Conservation (phyloP, 83 land plant species). For the Larix sibirica region DNA sequence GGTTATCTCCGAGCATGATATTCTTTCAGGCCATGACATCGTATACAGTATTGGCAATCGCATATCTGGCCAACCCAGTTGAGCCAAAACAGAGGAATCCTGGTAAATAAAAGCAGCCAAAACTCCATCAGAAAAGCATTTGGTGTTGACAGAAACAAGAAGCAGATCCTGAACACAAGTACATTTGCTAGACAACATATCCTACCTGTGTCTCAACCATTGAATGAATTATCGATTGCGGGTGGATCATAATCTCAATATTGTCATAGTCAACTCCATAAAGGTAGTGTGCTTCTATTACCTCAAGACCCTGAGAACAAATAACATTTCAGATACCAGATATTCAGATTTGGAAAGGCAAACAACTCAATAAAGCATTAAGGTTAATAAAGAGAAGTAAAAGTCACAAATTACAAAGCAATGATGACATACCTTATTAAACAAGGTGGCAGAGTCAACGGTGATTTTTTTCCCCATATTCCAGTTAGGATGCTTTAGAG, state of each 20-base stretch:
- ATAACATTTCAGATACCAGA: not conserved
- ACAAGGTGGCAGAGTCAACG: conserved; percentile 96
- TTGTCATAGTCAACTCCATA: conserved; percentile 96
- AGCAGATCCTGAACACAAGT: not conserved
- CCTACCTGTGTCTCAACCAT: conserved; percentile 98
- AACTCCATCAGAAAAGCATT: conserved; percentile 4
- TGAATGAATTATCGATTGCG: conserved; percentile 96
- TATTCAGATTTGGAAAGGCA: not conserved
- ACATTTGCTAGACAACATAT: not conserved
- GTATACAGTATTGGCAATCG: conserved; percentile 95
- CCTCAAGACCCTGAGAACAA: conserved; percentile 83
- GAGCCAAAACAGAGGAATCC: conserved; percentile 97
- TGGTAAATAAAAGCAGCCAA: conserved; percentile 22
- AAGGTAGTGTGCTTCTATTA: conserved; percentile 96
- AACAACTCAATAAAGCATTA: not conserved
- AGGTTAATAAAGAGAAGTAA: not conserved
- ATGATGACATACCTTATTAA: conserved; percentile 74
- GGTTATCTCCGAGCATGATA: conserved; percentile 87
- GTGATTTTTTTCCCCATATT: conserved; percentile 95
- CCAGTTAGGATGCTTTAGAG: conserved; percentile 99
- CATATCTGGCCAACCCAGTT: conserved; percentile 99
- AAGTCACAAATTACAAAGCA: not conserved
- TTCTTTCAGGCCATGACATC: conserved; percentile 95
- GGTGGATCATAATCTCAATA: conserved; percentile 94
- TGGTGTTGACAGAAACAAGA: not conserved